Evolutionary conservation across 2,329 filamentous ascomycete species (phyloP), one percentile per base, ranked within the genome.

Genomic region (Pseudogymnoascus sp.): DNA sequence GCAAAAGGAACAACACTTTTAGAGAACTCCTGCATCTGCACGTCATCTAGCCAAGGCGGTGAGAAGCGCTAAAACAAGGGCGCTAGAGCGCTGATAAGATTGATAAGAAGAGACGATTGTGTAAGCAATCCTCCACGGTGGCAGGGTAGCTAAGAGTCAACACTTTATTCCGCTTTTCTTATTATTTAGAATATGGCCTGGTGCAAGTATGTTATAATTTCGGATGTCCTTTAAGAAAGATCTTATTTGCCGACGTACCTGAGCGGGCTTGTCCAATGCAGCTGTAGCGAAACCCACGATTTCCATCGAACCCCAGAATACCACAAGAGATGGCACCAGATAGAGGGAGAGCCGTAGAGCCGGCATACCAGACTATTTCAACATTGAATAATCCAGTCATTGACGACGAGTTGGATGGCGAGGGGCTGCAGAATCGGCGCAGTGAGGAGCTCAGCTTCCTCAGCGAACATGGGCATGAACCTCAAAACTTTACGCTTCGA

Each of bases 401-500:
- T 21, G 23, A 61, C 2, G 60, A 43, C 19, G 60, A 61, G 60
- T 43, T 39, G 31, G 21, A 61, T 43, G 60, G 41, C 14, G 6
- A 6, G 13, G 60, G 39, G 4, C 8, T 43, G 28, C 67, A 63
- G 39, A 67, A 72, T 21, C 67, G 69, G 19, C 68, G 67, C 37
- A 74, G 69, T 62, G 69, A 73, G 16, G 69, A 68, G 21, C 68
- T 69, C 16, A 63, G 66, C 61, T 74, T 71, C 57, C 70, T 75
- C 54, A 68, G 69, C 14, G 65, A 62, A 51, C 70, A 71, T 72
- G 71, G 71, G 7, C 65, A 65, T 19, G 73, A 75, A 65, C 72
- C 73, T 37, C 84, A 84, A 57, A 92, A 92, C 78, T 97, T 99
- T 77, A 98, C 95, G 0, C 65, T 88, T 25, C 88, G 95, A 64